phyloP scores from a whole-genome alignment of 1,284 basidiomycete species.

The Sparassis latifolia region DNA sequence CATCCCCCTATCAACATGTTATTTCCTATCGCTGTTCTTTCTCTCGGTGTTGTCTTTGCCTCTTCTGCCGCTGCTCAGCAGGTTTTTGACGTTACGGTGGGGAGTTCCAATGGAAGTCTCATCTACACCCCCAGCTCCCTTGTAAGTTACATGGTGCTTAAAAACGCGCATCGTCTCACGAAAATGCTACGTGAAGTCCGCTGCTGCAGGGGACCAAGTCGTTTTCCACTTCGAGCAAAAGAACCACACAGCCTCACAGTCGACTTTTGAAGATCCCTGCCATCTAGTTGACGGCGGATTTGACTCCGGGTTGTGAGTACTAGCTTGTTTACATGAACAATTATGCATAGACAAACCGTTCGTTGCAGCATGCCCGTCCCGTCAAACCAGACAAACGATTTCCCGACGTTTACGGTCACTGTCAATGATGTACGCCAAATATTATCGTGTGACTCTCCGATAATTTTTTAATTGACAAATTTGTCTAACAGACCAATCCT shows the following conservation, averaged over 20 bases:
- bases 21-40: too few relatives aligned
- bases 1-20: too few relatives aligned
- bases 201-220: constrained; percentile 49
- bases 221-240: constrained; percentile 48
- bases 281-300: constrained; percentile 41
- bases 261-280: constrained; percentile 50
- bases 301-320: constrained; percentile 52
- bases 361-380: constrained; percentile 41
- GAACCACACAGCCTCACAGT: constrained; percentile 55
- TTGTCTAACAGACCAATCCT: constrained; percentile 24
- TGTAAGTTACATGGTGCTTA: constrained; percentile 28
- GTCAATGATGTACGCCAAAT: constrained; percentile 29
- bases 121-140: constrained; percentile 45
- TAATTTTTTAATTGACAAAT: background rate
- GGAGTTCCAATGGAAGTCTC: constrained; percentile 36
- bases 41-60: too few relatives aligned
- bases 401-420: constrained; percentile 28
- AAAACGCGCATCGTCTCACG: background rate
- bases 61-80: constrained; percentile 32
- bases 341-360: background rate
- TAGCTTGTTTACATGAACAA: background rate
- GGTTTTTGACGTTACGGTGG: constrained; percentile 44
- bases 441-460: background rate
- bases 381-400: constrained; percentile 30
- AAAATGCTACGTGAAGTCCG: constrained; percentile 27